phyloP scores from a whole-genome alignment of 805 yeast species.

The Starmerella roubikii region DNA sequence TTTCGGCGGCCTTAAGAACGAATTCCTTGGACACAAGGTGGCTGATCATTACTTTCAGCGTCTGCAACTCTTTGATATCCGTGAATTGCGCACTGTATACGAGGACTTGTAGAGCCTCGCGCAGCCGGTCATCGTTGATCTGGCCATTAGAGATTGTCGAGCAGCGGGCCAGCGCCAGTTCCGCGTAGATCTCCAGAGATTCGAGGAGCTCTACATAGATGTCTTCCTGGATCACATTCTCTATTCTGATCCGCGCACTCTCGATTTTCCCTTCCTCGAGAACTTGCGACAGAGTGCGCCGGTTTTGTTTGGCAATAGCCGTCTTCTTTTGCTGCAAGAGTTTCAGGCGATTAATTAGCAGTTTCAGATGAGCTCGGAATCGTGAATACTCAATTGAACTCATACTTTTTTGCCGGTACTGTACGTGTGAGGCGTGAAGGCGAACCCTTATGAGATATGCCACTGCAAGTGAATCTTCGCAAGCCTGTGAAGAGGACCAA shows the following conservation, averaged over 20 bases:
- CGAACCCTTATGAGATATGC: background rate
- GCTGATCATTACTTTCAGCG: constrained; percentile 47
- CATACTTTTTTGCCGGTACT: background rate
- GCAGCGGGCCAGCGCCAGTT: constrained; percentile 61
- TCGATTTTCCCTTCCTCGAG: constrained; percentile 59
- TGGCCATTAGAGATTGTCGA: constrained; percentile 35
- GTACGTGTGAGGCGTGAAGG: no score
- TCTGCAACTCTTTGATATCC: constrained; percentile 57
- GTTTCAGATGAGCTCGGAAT: constrained; percentile 27
- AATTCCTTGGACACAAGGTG: constrained; percentile 59
- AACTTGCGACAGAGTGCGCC: constrained; percentile 58
- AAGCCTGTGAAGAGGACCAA: background rate
- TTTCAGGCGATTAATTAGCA: constrained; percentile 58
- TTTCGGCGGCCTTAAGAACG: constrained; percentile 40
- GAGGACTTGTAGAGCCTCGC: constrained; percentile 61
- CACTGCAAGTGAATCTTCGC: background rate
- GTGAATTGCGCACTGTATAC: constrained; percentile 58
- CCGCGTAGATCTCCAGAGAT: constrained; percentile 68
- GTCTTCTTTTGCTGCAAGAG: constrained; percentile 61
- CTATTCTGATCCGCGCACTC: constrained; percentile 72
- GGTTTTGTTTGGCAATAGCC: constrained; percentile 61
- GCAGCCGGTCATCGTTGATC: constrained; percentile 27
- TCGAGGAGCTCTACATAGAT: constrained; percentile 67
- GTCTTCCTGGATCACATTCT: constrained; percentile 72
- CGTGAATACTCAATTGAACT: constrained; percentile 11